Percentiles rank a stretch among this genome's conserved stretches.
phyloP scores from a whole-genome alignment of 306 rosid species.

The Elaeagnus macrophylla region DNA sequence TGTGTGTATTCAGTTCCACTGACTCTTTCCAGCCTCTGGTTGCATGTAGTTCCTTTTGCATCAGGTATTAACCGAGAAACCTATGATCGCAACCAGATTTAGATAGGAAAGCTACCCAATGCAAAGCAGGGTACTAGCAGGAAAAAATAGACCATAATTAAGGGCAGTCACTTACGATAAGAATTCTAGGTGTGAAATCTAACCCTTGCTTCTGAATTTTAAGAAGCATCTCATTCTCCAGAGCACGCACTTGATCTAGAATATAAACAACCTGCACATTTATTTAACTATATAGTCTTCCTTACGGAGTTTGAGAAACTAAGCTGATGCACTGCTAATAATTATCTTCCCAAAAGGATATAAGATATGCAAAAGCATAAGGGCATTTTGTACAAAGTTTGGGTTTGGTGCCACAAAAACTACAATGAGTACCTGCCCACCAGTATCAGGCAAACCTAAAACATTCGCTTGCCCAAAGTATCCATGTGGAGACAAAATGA shows the following conservation, averaged over 20 bases:
- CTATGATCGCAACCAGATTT: slow-evolving; percentile 22
- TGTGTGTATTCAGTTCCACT: slow-evolving; percentile 70
- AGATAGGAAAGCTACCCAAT: background rate
- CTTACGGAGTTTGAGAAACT: background rate
- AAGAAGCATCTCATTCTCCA: slow-evolving; percentile 82
- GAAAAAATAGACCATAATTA: slow-evolving; percentile 3
- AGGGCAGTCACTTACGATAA: slow-evolving; percentile 47
- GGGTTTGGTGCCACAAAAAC: background rate
- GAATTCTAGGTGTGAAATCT: slow-evolving; percentile 65
- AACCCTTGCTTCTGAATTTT: slow-evolving; percentile 77
- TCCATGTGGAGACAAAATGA: slow-evolving; percentile 82
- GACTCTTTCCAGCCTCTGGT: slow-evolving; percentile 83
- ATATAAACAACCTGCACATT: slow-evolving; percentile 72
- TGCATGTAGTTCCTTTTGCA: slow-evolving; percentile 88
- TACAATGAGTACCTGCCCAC: slow-evolving; percentile 68
- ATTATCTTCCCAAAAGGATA: too few species aligned
- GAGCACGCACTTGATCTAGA: slow-evolving; percentile 95
- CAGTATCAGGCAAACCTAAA: slow-evolving; percentile 95
- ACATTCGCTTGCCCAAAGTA: slow-evolving; percentile 96
- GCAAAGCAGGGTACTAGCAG: slow-evolving; percentile 1
- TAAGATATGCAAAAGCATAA: too few species aligned
- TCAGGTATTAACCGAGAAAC: slow-evolving; percentile 89
- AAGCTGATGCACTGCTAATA: too few species aligned
- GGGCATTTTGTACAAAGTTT: background rate
- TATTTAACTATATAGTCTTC: background rate